Evolutionary conservation across 768 basidiomycete genomes (phyloP), one percentile per base, ranked within the genome.

Genomic region (Saitozyma sp.): DNA sequence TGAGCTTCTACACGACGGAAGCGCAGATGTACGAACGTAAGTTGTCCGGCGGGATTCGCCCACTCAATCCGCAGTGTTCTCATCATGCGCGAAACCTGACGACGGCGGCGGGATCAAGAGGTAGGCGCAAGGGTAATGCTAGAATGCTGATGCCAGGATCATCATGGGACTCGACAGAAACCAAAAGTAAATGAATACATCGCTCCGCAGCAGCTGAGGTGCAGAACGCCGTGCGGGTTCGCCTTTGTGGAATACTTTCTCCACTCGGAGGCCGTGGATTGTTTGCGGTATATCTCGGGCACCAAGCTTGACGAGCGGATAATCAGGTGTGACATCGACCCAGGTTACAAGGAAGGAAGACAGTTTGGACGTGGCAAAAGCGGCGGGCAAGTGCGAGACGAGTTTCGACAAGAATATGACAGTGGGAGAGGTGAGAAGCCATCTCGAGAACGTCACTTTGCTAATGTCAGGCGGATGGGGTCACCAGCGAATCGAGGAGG

Each of bases 281-380:
- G 89, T 65, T 88, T 98, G 86, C 87, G 89, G 53, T 94, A 96
- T 79, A 86, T 98, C 71, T 92, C 90, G 55, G 96, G 95, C n/a
- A 93, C 94, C 42, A 98, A 98, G 82, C 87, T 99, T 19, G 96
- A 99, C 80, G 96, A 99, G 81, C 89, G 96, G 41, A 91, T 99
- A 70, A 95, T 99, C 66, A 89, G 96, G 52, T 97, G 94, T 75
- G 96, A 99, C 82, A 82, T 99, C 74, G 96, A 99, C 82, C 84
- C 93, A 37, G 96, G 96, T 7, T 99, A 97, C 81, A 87, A 87
- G 75, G 96, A 99, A 75, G 95, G 95, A 13, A 83, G 96, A 65
- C 96, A 99, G 80, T 99, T 97, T 66, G 96, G 96, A 39, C 84
- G 96, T 64, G 96, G 96, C 37, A 97, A 94, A 80, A 94, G 91